phyloP scores from a whole-genome alignment of 2,329 filamentous ascomycete species.

The Botrytis fragariae region DNA sequence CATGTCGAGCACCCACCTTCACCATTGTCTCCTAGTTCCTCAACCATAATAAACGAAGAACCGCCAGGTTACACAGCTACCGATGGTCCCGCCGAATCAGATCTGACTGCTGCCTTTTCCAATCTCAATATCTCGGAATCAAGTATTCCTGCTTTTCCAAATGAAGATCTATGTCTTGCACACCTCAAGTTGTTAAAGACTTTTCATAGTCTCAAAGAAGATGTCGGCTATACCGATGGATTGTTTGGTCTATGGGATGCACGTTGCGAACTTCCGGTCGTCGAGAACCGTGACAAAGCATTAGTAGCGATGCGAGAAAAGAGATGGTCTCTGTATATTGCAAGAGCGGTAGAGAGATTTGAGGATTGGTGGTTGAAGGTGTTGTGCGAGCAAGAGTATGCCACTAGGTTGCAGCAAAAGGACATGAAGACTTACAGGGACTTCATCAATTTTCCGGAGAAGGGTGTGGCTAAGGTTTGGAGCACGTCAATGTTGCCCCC shows the following conservation, averaged over 20 bases:
- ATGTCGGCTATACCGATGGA: constrained; percentile 63
- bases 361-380: constrained; percentile 57
- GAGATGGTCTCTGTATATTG: constrained; percentile 68
- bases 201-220: constrained; percentile 65
- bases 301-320: constrained; percentile 62
- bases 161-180: constrained; percentile 60
- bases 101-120: constrained; percentile 40
- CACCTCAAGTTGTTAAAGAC: constrained; percentile 72
- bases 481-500: constrained; percentile 45
- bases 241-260: constrained; percentile 62
- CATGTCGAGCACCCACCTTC: background rate
- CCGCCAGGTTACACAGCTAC: constrained; percentile 28
- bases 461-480: constrained; percentile 36
- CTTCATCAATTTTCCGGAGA: constrained; percentile 20
- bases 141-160: constrained; percentile 39
- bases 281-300: constrained; percentile 39
- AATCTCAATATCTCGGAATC: constrained; percentile 40
- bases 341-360: constrained; percentile 66
- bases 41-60: constrained; percentile 4
- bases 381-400: constrained; percentile 25
- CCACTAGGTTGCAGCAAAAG: constrained; percentile 29
- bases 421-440: constrained; percentile 25
- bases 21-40: background rate
- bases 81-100: constrained; percentile 20
- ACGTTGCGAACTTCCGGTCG: constrained; percentile 35